phyloP scores from a whole-genome alignment of 768 basidiomycete genomes.

The Nidula microcarpa region DNA sequence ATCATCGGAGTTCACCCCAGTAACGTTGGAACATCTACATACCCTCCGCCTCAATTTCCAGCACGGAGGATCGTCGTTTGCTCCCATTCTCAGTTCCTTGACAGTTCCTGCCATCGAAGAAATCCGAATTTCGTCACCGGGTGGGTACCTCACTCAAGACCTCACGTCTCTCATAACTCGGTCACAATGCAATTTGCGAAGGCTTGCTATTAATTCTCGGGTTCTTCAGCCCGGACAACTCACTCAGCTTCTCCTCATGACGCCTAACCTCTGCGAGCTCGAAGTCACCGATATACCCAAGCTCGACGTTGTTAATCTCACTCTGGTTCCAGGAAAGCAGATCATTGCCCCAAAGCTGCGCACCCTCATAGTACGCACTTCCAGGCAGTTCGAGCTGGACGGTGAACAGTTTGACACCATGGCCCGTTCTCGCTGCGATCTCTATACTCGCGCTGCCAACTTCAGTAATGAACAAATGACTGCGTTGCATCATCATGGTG shows the following conservation, averaged over 20 bases:
- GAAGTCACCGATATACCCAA: background rate
- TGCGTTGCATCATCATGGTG: background rate
- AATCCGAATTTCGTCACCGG: conserved; percentile 7
- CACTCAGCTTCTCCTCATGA: background rate
- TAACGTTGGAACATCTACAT: conserved; percentile 12
- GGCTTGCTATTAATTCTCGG: background rate
- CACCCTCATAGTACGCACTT: conserved; percentile 12
- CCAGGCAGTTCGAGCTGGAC: background rate
- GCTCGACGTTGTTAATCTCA: conserved; percentile 8
- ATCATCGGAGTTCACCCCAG: conserved; percentile 7
- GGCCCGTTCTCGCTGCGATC: conserved; percentile 5
- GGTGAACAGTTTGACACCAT: conserved; percentile 8
- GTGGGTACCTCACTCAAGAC: background rate
- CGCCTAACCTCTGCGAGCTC: background rate
- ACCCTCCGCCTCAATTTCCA: conserved; percentile 17
- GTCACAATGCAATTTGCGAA: background rate
- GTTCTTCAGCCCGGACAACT: background rate
- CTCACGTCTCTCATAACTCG: background rate
- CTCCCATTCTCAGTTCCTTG: conserved; percentile 11
- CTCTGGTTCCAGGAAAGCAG: conserved; percentile 5
- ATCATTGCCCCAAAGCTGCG: conserved; percentile 8
- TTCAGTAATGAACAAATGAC: background rate
- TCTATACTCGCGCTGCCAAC: background rate
- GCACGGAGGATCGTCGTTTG: conserved; percentile 4
- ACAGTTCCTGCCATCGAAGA: conserved; percentile 17